These are phyloP conservation scores for Linnemannia schmuckeri DNA, from an alignment of 192 early-diverging fungal species.

Conservation along the genomic window DNA sequence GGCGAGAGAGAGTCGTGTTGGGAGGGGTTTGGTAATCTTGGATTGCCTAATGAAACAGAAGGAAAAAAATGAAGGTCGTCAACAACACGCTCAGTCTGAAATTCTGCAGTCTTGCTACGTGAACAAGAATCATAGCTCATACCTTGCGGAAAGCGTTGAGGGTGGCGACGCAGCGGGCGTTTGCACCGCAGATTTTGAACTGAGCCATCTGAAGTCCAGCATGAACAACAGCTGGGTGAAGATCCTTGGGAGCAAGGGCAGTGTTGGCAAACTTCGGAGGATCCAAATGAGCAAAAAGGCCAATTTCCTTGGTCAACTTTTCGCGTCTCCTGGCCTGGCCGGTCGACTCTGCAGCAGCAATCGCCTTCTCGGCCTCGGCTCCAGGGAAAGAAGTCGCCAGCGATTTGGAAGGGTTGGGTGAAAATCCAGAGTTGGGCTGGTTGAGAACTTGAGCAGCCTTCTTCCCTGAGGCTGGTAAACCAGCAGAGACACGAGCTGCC, in stretches of 20 bases:
- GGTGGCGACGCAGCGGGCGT: conserved; percentile 92
- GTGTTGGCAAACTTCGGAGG: conserved; percentile 65
- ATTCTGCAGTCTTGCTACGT: no score
- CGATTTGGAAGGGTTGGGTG: conserved; percentile 32
- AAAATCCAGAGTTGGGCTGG: conserved; percentile 33
- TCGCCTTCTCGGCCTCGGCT: conserved; percentile 43
- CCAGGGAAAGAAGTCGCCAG: conserved; percentile 41
- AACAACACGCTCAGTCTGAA: not conserved
- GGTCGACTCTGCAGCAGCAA: conserved; percentile 46
- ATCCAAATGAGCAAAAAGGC: conserved; percentile 84
- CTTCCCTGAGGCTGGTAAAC: conserved; percentile 53
- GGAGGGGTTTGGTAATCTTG: conserved; percentile 91
- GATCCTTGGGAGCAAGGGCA: conserved; percentile 61
- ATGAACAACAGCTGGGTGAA: conserved; percentile 89
- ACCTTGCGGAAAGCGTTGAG: conserved; percentile 87
- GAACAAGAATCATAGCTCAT: conserved; percentile 3
- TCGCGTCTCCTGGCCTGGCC: conserved; percentile 55
- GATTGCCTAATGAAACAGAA: conserved; percentile 74
- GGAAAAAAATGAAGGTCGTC: not conserved
- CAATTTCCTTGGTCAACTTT: conserved; percentile 63
- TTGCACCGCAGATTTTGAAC: conserved; percentile 90
- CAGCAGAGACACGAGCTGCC: conserved; percentile 60
- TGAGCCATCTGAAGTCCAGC: conserved; percentile 92
- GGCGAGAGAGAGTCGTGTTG: conserved; percentile 80
- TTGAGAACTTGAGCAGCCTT: conserved; percentile 51